A percentile compares a stretch with the other conserved stretches of the same genome.
phyloP scores from a whole-genome alignment of 176 grass and related monocot species.

The Miscanthus lutarioriparius region DNA sequence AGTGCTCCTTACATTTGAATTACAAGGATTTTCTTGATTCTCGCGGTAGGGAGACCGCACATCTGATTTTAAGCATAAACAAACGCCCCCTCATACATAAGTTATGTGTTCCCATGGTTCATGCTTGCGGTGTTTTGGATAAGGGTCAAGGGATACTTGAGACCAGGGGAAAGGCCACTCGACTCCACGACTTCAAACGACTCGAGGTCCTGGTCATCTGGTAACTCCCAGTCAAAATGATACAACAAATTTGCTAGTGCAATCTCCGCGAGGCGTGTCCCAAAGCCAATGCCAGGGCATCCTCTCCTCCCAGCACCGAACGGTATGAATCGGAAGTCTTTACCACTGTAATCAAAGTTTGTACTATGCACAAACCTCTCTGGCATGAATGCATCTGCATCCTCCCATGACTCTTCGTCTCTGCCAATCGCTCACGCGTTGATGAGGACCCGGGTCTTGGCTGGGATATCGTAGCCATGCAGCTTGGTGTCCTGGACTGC shows the following conservation, averaged over 20 bases:
- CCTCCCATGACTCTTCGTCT: constrained; percentile 39
- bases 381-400: constrained; percentile 29
- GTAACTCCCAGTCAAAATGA: constrained; percentile 57
- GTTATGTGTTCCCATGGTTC: not conserved
- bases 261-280: constrained; percentile 23
- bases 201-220: constrained; percentile 10
- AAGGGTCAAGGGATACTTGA: constrained; percentile 29
- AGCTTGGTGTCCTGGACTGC: constrained; percentile 32
- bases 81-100: not conserved
- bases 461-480: constrained; percentile 43
- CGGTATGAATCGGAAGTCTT: constrained; percentile 34
- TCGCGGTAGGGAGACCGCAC: no score
- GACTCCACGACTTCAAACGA: constrained; percentile 47
- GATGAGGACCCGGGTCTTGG: constrained; percentile 38
- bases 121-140: constrained; percentile 4
- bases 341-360: constrained; percentile 3
- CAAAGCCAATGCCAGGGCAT: constrained; percentile 20
- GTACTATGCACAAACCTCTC: constrained; percentile 22
- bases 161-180: not conserved
- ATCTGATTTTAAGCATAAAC: not conserved
- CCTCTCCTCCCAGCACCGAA: constrained; percentile 49
- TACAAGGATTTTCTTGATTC: not conserved
- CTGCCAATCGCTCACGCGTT: constrained; percentile 67
- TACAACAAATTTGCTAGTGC: constrained; percentile 45
- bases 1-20: not conserved